Evolutionary conservation across 495 filamentous ascomycete species (phyloP).

Genomic region (Neurospora sp.): DNA sequence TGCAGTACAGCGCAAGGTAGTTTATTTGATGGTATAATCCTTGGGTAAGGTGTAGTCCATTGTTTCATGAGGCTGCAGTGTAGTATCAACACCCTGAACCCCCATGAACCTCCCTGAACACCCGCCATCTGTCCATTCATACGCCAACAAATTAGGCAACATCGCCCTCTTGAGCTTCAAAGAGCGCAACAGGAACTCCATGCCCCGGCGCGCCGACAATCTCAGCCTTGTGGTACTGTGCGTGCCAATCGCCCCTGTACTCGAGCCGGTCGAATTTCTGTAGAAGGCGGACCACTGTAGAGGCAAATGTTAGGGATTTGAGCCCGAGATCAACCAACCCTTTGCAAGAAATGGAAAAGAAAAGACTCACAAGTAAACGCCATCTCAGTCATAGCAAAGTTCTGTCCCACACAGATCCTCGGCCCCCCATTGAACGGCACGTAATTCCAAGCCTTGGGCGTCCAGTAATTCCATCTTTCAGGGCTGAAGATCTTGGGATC

Average conservation of each 20-base stretch:
- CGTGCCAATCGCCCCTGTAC: constrained; percentile 32
- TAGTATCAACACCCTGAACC: neutral
- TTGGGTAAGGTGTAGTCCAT: neutral
- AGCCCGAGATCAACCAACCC: neutral
- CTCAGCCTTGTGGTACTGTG: constrained; percentile 28
- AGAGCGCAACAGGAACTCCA: constrained; percentile 27
- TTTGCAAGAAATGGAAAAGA: neutral
- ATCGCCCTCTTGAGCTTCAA: constrained; percentile 20
- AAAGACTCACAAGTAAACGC: constrained; percentile 26
- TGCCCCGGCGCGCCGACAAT: constrained; percentile 31
- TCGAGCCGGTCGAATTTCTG: constrained; percentile 51
- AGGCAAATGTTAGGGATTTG: neutral
- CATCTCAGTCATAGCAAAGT: constrained; percentile 50
- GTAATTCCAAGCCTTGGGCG: constrained; percentile 51
- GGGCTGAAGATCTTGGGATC: constrained; percentile 45
- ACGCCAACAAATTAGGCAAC: neutral
- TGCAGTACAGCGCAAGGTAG: no score
- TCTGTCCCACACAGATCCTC: constrained; percentile 40
- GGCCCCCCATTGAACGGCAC: constrained; percentile 54
- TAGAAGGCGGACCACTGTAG: constrained; percentile 42
- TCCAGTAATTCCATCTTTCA: constrained; percentile 44
- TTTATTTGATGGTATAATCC: no score
- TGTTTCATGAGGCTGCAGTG: neutral
- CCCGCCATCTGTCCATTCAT: neutral
- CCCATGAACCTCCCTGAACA: neutral